These are phyloP conservation scores for Blastocystis sp. DNA, from an alignment of 352 stramenopile species.

Conservation along the genomic window DNA sequence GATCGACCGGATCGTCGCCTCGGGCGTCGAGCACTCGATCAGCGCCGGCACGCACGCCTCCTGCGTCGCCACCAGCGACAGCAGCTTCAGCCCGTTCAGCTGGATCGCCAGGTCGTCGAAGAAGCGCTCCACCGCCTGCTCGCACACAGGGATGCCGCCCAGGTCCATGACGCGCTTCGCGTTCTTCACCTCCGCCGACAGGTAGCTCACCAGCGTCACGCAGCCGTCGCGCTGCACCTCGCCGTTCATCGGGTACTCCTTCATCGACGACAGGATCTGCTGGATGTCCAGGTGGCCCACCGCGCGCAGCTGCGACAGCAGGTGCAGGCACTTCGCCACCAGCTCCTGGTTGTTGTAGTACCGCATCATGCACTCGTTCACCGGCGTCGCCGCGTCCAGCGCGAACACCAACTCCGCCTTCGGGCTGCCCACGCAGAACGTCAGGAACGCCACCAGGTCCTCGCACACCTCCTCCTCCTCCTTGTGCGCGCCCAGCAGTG, in stretches of 20 bases:
- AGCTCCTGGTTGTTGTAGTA: conserved; percentile 54
- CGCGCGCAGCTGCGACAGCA: conserved; percentile 22
- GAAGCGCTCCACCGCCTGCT: conserved; percentile 42
- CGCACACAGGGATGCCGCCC: conserved; percentile 13
- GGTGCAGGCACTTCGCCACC: conserved; percentile 63
- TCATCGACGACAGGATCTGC: conserved; percentile 54
- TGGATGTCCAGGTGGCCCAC: conserved; percentile 29
- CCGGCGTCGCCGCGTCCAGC: conserved; percentile 13
- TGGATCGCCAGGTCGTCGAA: conserved; percentile 55
- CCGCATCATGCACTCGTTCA: conserved; percentile 44
- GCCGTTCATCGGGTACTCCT: conserved; percentile 16
- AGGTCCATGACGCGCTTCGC: conserved; percentile 9
- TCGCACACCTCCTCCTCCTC: conserved; percentile 11
- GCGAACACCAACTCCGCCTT: not conserved
- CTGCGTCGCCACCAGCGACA: conserved; percentile 10
- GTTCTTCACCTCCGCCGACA: conserved; percentile 21
- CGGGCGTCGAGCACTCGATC: conserved; percentile 11
- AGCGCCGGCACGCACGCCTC: not conserved
- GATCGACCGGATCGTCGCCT: conserved; percentile 49
- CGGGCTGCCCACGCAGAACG: conserved; percentile 5
- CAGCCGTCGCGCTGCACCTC: conserved; percentile 7
- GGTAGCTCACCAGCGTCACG: conserved; percentile 3
- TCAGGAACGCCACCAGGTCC: conserved; percentile 28
- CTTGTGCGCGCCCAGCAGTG: not conserved
- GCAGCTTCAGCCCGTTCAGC: conserved; percentile 31